Base-by-base conservation (phyloP, 768 basidiomycete genomes). In the Lactarius vividus region DNA sequence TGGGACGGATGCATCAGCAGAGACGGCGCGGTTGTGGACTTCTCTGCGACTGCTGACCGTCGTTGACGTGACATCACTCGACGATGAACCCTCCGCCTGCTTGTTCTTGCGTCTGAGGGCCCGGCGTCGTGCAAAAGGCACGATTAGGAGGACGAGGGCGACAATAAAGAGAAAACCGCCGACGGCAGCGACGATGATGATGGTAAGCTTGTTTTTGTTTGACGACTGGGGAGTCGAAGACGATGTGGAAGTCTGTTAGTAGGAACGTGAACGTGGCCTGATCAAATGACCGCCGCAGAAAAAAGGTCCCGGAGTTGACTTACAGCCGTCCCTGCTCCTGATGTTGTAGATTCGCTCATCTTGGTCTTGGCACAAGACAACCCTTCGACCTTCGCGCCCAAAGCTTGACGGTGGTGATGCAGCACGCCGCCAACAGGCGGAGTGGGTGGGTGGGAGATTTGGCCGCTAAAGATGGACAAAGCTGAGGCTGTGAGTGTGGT, bases 1-100 rank as follows among this genome's bases (percentile, higher is more conserved):
- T 15, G 68, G 69, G 56, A 63, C 62, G 28, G 64, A 69, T 28
- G 70, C 68, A 31, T 69, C 70, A 9, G 16, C 64, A 10, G 70
- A 70, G 20, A 63, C 9, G 28, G 39, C 11, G 31, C 70, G 68
- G 39, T 63, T 63, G 56, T 66, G 64, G 55, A 44, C 44, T 3
- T 54, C 67, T n/a, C 60, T 40, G 23, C 49, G 59, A 54, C 66
- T 63, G 18, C 44, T 53, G 15, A 20, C 13, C 1, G 61, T 64
- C 26, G 65, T 20, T 4, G 57, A 59, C 10, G 66, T 59, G 3
- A 33, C 29, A 23, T 42, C 40, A 28, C 66, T 67, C 15, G 53
- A 53, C 0, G 58, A 26, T 7, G 59, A 59, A 29, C 44, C 23
- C 16, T 65, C 61, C 13, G 11, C 31, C 6, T 46, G 40, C 10